phyloP scores from a whole-genome alignment of 441 rosid genomes.

The Erysimum cheiri region DNA sequence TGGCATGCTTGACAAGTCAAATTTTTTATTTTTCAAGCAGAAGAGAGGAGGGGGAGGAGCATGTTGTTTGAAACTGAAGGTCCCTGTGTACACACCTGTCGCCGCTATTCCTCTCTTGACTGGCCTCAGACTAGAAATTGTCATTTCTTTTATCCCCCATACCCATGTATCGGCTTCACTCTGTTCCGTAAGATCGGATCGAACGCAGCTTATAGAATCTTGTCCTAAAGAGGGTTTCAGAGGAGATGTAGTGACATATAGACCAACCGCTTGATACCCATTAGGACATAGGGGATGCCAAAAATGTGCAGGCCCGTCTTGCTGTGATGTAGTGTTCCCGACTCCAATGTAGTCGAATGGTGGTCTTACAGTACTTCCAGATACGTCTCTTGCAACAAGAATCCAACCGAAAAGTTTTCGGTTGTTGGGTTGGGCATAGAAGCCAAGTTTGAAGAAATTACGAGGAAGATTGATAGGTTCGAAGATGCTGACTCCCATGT shows the following conservation, averaged over 20 bases:
- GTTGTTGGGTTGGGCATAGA: constrained; percentile 73
- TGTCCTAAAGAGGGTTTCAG: constrained; percentile 64
- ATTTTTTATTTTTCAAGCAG: constrained; percentile 62
- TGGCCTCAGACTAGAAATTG: constrained; percentile 53
- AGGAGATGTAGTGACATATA: constrained; percentile 54
- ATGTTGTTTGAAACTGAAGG: constrained; percentile 54
- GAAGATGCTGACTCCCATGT: constrained; percentile 67
- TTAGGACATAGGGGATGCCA: constrained; percentile 72
- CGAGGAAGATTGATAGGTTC: constrained; percentile 58
- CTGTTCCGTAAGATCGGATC: constrained; percentile 65
- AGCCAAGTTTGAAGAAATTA: constrained; percentile 64
- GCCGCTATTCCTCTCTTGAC: constrained; percentile 50
- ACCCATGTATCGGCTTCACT: constrained; percentile 57
- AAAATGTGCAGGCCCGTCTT: constrained; percentile 60
- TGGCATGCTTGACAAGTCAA: constrained; percentile 63
- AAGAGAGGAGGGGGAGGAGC: constrained; percentile 28
- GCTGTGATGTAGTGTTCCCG: constrained; percentile 63
- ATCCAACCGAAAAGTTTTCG: constrained; percentile 62
- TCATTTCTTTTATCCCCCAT: constrained; percentile 61
- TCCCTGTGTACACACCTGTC: constrained; percentile 62
- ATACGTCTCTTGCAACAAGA: constrained; percentile 37
- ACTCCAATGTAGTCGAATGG: constrained; percentile 71
- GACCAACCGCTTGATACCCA: constrained; percentile 69
- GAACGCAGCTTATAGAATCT: constrained; percentile 66
- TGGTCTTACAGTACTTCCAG: constrained; percentile 41